Evolutionary conservation across 2,329 filamentous ascomycete species (phyloP), one percentile per base, ranked within the genome.

Genomic region (Aspergillus arachidicola): DNA sequence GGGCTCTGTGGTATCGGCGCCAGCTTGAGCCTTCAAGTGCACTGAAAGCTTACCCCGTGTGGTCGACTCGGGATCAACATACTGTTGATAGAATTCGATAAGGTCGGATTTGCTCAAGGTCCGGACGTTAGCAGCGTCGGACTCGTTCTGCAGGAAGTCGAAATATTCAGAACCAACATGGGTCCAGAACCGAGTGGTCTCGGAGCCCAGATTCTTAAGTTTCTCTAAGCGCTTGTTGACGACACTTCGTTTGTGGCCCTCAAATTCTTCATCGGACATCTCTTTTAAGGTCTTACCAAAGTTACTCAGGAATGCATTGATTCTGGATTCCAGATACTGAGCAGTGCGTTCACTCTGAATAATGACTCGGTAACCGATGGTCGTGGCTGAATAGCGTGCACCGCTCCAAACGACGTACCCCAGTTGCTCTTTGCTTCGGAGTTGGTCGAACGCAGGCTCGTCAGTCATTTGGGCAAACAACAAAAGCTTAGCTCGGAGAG

Each of bases 331-430:
- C 2, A 99, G 82, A 72, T 96, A 98, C 48, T 89, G 84, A 0
- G 92, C 90, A 2, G 90, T 88, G 74, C 90, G 90, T 79, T 99
- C 94, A 74, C 93, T 97, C 81, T 99, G 95, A 34, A 99, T 93
- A 65, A 98, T 86, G 67, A 99, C 91, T 6, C 94, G 87, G 78
- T 95, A 95, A 1, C 92, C 92, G 71, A 92, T 90, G 0, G 91
- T 94, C 0, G 91, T 93, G n/a, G 88, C 82, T 60, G 91, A 87
- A 58, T 86, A 85, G 45, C 90, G 84, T 12, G 88, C 84, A 32
- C 93, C 92, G 56, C 91, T 94, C 79, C 94, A 97, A 0, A 99
- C 94, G 59, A 99, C 92, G 71, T 99, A 99, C 14, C 95, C 95
- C 7, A 99, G 89, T 79, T 99, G 94, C 77, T 99, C 94, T 79